Evolutionary conservation across 73 alveolate species (phyloP).

Genomic region (Uronychia binucleata): DNA sequence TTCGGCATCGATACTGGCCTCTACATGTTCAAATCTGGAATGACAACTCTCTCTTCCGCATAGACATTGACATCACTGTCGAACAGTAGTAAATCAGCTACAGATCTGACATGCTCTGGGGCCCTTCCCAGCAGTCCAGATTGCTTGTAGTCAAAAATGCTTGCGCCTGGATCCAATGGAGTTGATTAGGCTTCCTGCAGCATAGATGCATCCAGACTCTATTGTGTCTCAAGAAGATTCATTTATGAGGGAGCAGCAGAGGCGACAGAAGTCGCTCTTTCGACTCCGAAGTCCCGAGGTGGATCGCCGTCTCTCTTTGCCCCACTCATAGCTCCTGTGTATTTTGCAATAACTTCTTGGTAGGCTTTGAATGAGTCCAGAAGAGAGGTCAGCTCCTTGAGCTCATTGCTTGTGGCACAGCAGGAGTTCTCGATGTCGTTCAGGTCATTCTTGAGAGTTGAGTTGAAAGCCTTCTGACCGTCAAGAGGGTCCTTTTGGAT

Average conservation of each 20-base stretch:
- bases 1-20: neutral
- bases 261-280: neutral
- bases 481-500: neutral
- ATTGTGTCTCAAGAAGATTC: neutral
- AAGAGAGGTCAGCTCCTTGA: neutral
- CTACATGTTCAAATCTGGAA: constrained; percentile 41
- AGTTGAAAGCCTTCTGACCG: neutral
- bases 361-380: neutral
- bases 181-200: neutral
- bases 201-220: neutral
- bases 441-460: neutral
- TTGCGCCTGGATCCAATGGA: neutral
- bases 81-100: constrained; percentile 39
- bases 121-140: constrained; percentile 53
- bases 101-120: constrained; percentile 41
- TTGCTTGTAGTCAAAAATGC: neutral
- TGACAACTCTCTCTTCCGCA: constrained; percentile 37
- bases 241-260: neutral
- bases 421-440: neutral
- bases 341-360: neutral
- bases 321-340: neutral
- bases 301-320: neutral
- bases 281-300: neutral
- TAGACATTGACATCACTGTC: constrained; percentile 47
- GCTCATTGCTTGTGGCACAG: neutral